Evolutionary conservation across 2,329 filamentous ascomycete species (phyloP).

Genomic region (Ceratocystis alfenasii): DNA sequence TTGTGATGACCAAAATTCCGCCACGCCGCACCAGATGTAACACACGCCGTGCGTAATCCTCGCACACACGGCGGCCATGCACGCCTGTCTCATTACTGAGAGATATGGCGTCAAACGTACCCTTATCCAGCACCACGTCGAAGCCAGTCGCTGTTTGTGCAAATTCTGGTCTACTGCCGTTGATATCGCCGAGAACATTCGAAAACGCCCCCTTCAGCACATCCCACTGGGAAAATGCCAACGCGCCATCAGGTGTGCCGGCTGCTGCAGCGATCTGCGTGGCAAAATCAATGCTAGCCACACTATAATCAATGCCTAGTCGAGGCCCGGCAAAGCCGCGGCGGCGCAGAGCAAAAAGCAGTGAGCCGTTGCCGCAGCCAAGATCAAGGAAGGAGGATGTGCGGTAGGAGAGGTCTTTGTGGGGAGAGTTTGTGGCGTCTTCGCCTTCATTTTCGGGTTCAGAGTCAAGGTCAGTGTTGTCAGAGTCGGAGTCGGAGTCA

Average conservation of each 20-base stretch:
- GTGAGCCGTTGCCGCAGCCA: slow-evolving; percentile 85
- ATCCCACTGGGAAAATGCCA: slow-evolving; percentile 49
- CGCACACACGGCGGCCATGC: slow-evolving; percentile 51
- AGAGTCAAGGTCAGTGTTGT: slow-evolving; percentile 24
- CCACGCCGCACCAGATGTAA: slow-evolving; percentile 55
- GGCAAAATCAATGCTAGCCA: slow-evolving; percentile 62
- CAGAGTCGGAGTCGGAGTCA: slow-evolving; percentile 24
- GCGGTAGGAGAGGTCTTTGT: slow-evolving; percentile 29
- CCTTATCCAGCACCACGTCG: slow-evolving; percentile 93
- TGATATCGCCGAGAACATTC: slow-evolving; percentile 27
- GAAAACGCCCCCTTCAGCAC: slow-evolving; percentile 38
- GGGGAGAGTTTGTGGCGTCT: slow-evolving; percentile 19
- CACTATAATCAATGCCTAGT: slow-evolving; percentile 82
- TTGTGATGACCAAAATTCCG: slow-evolving; percentile 74
- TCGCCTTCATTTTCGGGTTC: slow-evolving; percentile 20
- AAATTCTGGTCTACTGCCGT: neutral
- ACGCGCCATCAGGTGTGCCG: slow-evolving; percentile 18
- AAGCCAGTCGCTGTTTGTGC: slow-evolving; percentile 42
- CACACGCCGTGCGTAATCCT: slow-evolving; percentile 61
- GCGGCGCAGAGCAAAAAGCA: slow-evolving; percentile 66
- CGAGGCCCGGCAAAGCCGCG: slow-evolving; percentile 53
- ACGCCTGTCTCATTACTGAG: slow-evolving; percentile 48
- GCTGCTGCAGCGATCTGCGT: slow-evolving; percentile 42
- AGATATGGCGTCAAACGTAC: slow-evolving; percentile 90
- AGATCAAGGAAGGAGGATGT: slow-evolving; percentile 59